These are phyloP conservation scores for Skeletonema potamos DNA, from an alignment of 108 stramenopile genomes.

Conservation along the genomic window DNA sequence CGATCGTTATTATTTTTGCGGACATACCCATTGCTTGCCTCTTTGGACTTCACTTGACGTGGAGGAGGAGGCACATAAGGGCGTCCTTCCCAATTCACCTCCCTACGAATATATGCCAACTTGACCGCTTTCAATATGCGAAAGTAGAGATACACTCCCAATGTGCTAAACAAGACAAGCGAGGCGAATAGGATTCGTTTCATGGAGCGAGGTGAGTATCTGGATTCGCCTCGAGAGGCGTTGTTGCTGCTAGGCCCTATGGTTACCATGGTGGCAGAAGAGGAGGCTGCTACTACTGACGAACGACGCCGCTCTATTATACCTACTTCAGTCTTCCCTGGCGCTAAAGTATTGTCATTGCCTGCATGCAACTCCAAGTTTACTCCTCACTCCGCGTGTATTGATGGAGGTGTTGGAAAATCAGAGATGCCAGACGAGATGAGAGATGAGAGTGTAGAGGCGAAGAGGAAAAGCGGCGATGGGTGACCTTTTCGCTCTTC, in stretches of 20 bases:
- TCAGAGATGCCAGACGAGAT: too few species aligned
- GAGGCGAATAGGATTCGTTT: background rate
- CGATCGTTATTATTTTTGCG: background rate
- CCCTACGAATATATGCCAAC: background rate
- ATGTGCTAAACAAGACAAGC: background rate
- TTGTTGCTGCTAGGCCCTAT: background rate
- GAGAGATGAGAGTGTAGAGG: too few species aligned
- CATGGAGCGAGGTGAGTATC: background rate
- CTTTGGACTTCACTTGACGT: background rate
- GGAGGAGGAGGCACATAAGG: background rate
- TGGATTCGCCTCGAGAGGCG: background rate
- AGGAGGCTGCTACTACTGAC: too few species aligned
- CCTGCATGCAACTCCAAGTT: too few species aligned
- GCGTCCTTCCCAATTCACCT: background rate
- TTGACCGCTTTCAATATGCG: background rate
- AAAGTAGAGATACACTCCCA: slow-evolving; percentile 1
- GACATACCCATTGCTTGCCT: background rate
- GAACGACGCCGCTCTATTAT: too few species aligned
- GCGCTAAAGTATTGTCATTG: too few species aligned
- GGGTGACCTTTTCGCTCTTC: too few species aligned
- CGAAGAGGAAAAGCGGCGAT: too few species aligned
- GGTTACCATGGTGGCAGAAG: background rate
- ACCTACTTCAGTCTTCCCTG: too few species aligned
- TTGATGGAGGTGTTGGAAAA: too few species aligned
- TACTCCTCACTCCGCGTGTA: too few species aligned